Base-by-base conservation (phyloP, 768 basidiomycete genomes). In the Suillus fuscotomentosus region DNA sequence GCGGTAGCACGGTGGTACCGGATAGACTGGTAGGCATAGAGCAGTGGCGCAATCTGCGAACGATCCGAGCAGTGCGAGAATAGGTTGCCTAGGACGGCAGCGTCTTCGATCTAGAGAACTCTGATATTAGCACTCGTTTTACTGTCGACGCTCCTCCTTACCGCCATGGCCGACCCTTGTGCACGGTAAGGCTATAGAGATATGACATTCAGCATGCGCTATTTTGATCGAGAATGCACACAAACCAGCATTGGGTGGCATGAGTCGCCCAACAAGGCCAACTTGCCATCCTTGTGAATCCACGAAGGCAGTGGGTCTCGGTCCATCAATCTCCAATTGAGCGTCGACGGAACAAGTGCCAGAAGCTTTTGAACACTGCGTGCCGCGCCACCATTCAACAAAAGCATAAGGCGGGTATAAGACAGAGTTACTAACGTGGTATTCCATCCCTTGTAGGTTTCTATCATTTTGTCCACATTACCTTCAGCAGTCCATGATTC, bases 151-250 rank as follows among this genome's bases (percentile, higher is more conserved):
- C 62, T 62, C 41, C 14, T 5, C 65, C 74, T 71, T 69, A 85
- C 80, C 39, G 85, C 85, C 78, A 86, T 84, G 10, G 84, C 83
- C 34, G 83, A 79, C 6, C 85, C 84, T 70, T 86, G 85, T 0
- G 84, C 85, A 14, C 81, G 77, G 67, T 86, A 85, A 2, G 84
- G 85, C 82, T 78, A 63, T 27, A 60, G 4, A 22, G 45, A 15
- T 5, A n/a, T 22, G n/a, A 61, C 13, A 63, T 8, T 38, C 41
- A 36, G 7, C 34, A 39, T 41, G 17, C 1, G 27, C 51, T 22
- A 17, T 9, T 50, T 34, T 1, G 0, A 39, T 10, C 24, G 17
- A 5, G 38, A 59, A 59, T 42, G 20, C 17, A 34, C 17, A 36
- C 76, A 51, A 56, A 77, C 76, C 39, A 86, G 75, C 83, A 86